A percentile compares a stretch with the other conserved stretches of the same genome.
These are phyloP conservation scores for Diaporthe helianthi DNA, from an alignment of 2,329 filamentous ascomycete genomes.

Conservation along the genomic window DNA sequence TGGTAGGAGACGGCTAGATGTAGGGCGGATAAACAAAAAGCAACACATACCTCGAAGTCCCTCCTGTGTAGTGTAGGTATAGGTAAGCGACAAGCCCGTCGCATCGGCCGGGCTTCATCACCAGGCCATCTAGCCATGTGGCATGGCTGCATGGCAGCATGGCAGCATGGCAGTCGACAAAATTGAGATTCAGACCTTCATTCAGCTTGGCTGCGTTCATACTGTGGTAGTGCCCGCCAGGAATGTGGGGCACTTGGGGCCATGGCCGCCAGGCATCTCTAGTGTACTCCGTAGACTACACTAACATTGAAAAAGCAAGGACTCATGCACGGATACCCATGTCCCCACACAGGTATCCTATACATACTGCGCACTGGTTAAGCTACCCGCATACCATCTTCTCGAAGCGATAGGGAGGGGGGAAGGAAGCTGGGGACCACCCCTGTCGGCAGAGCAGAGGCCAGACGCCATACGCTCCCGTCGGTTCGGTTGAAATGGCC, in stretches of 20 bases:
- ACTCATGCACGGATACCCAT: too few species aligned
- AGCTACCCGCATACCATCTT: not conserved
- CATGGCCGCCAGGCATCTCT: too few species aligned
- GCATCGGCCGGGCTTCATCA: not conserved
- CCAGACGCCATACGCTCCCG: constrained; percentile 9
- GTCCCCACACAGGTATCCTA: too few species aligned
- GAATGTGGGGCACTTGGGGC: not conserved
- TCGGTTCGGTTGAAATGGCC: constrained; percentile 20
- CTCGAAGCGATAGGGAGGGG: constrained; percentile 16
- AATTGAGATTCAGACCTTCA: not conserved
- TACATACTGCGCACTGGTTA: too few species aligned
- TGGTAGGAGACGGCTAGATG: constrained; percentile 1
- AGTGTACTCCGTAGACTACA: too few species aligned
- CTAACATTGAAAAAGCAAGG: too few species aligned
- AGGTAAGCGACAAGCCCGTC: too few species aligned
- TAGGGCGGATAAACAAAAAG: constrained; percentile 9
- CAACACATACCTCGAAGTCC: constrained; percentile 13
- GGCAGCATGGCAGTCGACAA: not conserved
- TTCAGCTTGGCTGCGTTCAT: too few species aligned
- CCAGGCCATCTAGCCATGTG: too few species aligned
- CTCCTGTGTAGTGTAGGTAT: too few species aligned
- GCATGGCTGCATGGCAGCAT: too few species aligned
- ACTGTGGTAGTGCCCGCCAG: not conserved
- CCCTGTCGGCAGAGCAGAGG: constrained; percentile 10
- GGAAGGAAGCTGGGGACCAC: not conserved